Base-by-base conservation (phyloP, 2,329 filamentous ascomycete genomes). In the Aspergillus brasiliensis region DNA sequence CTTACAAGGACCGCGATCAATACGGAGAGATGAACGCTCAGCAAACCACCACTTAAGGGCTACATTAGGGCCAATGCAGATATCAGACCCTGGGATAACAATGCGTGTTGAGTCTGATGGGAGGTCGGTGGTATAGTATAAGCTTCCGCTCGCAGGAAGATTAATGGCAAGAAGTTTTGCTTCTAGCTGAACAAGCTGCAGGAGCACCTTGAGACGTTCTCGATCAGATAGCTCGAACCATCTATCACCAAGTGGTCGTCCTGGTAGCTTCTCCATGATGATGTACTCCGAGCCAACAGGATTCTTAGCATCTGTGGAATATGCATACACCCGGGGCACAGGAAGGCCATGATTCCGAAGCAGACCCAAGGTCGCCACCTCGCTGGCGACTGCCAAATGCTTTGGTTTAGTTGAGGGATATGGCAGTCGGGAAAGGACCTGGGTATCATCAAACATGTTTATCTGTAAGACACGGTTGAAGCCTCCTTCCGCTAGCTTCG, bases 381-480 rank as follows among this genome's bases (percentile, higher is more conserved):
- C 52, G 4, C 40, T 55, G 2, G 52, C 52, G 40, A 55, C 40
- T 5, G 52, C 52, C 10, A 55, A 13, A 23, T 8, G 2, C 17
- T 3, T 46, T 19, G 52, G 52, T 23, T 25, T 8, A 5, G 52
- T 55, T 21, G 48, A 51, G 17, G 31, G 48, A 38, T 38, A 58
- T 52, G 56, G 56, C 27, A 58, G 17, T 27, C 48, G 56, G 2
- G 46, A 25, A 42, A 57, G 49, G 3, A 58, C 19, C 19, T 48
- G 13, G 21, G 38, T 53, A 40, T 23, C 15, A 31, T 58, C 49
- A 27, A 38, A 10, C 56, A 58, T 52, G 19, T 49, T 54, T 17
- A 54, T 46, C 56, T 58, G 49, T 11, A 58, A 19, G 7, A 54
- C 15, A 47, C 56, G 56, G n/a, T 58, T 54, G 49, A 58, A 58